Conservation (phyloP, 176 grass and related monocot species). For the Bolboschoenus planiculmis region DNA sequence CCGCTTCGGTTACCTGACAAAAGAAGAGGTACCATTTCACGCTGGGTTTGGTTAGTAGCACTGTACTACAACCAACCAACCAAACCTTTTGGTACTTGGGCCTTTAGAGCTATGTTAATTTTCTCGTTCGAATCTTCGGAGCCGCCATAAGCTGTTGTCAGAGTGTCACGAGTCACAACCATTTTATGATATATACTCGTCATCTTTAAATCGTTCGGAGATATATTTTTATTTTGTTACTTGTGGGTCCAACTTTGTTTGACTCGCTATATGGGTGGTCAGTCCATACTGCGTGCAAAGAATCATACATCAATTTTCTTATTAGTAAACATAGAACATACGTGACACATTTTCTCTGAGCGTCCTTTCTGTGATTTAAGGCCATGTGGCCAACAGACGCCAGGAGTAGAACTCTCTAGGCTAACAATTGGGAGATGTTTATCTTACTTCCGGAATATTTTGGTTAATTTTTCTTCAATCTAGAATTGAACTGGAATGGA, state of each 20-base stretch:
- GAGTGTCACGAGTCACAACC: background rate
- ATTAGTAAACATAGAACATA: background rate
- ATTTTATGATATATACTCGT: background rate
- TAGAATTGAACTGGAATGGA: background rate
- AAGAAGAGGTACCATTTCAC: background rate
- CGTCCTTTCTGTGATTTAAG: background rate
- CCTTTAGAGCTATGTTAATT: background rate
- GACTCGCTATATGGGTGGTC: background rate
- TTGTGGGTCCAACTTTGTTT: background rate
- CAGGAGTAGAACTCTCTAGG: background rate
- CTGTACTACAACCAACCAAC: background rate
- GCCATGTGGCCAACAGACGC: background rate
- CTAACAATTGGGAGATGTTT: background rate
- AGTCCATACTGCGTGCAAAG: background rate
- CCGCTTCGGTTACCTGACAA: conserved; percentile 25
- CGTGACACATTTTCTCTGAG: conserved; percentile 1
- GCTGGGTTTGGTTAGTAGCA: background rate
- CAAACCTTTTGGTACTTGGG: background rate
- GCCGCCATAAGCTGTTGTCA: background rate
- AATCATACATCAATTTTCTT: background rate
- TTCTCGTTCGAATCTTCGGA: background rate
- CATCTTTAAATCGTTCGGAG: background rate
- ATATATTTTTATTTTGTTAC: background rate
- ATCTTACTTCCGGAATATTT: background rate
- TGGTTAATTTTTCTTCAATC: background rate